A percentile compares a stretch with the other conserved stretches of the same genome.
These are phyloP conservation scores for Emericellopsis atlantica DNA, from an alignment of 2,329 filamentous ascomycete genomes.

Conservation along the genomic window DNA sequence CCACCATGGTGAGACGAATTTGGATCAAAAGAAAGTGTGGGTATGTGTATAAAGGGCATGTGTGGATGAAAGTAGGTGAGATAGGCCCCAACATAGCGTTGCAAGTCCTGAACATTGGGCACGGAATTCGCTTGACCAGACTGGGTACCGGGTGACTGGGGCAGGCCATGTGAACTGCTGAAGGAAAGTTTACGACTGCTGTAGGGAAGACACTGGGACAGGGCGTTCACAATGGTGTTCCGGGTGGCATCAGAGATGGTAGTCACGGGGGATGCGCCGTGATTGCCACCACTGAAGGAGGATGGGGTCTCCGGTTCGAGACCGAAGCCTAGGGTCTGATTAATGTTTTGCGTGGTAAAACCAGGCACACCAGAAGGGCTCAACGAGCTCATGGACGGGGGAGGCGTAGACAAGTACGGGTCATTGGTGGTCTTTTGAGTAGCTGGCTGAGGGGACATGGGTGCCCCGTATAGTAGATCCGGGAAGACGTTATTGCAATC, in stretches of 20 bases:
- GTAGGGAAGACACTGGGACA: conserved; percentile 43
- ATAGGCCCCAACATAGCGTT: conserved; percentile 83
- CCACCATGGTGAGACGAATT: conserved; percentile 48
- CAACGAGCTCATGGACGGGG: conserved; percentile 59
- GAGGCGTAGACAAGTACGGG: conserved; percentile 67
- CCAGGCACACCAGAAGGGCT: conserved; percentile 61
- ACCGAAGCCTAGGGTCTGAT: conserved; percentile 52
- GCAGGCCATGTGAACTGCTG: conserved; percentile 35
- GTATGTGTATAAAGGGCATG: conserved; percentile 84
- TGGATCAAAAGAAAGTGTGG: conserved; percentile 82
- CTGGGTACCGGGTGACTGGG: conserved; percentile 39
- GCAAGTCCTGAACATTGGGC: conserved; percentile 73
- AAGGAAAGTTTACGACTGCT: conserved; percentile 53
- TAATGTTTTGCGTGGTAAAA: conserved; percentile 47
- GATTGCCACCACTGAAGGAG: conserved; percentile 53
- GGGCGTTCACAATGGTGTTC: conserved; percentile 45
- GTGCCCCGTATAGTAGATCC: conserved; percentile 59
- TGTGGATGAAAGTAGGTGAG: conserved; percentile 90
- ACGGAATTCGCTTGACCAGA: conserved; percentile 44
- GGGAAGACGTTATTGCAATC: conserved; percentile 68
- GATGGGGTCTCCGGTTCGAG: conserved; percentile 60
- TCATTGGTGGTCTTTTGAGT: conserved; percentile 57
- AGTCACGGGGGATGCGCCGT: conserved; percentile 44
- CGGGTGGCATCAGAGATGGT: conserved; percentile 55
- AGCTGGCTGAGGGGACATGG: conserved; percentile 67